Base-by-base conservation (phyloP, 129 eudicot genomes). In the Mikania micrantha region DNA sequence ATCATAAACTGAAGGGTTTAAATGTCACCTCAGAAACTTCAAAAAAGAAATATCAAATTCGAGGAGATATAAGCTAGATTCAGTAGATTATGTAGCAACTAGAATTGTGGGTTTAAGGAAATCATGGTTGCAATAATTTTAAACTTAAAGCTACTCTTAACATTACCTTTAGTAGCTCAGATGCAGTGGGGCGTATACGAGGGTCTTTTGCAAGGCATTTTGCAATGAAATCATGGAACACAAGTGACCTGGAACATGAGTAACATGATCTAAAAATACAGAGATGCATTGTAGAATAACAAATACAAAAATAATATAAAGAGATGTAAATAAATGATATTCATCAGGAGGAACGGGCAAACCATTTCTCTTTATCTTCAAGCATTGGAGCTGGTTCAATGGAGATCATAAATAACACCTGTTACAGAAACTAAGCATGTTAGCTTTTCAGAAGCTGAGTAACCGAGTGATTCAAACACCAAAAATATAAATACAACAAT, bases 361-460 rank as follows among this genome's bases (percentile, higher is more conserved):
- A 93, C 98, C 98, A 93, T 82, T 93, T 93, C 72, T 93, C 98
- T 83, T 89, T 93, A 75, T 93, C 98, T 85, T 93, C 96, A 48
- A 93, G 98, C 98, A 93, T 93, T 69, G 98, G 98, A 69, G 98
- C 98, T 27, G 98, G 98, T 76, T 93, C 96, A n/a, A 68, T 86
- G 63, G 96, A 88, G 76, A 93, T 93, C 98, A 93, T 93, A 81
- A 93, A 93, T 75, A 93, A 74, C 60, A 93, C 96, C 98, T 93
- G 64, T 59, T 67, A 76, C 71, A 68, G 62, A 28, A 25, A 50
- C 53, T 39, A 52, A 47, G 58, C 29, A 62, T 3, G 74, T 74
- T 62, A 84, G 49, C n/a, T 62, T 45, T 34, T 62, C 59, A 36
- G 36, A 72, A 61, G 44, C 35, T 17, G 61, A 64, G 65, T 75